Evolutionary conservation across 1,139 yeast species (phyloP).

Genomic region (Geotrichum aggregatum): DNA sequence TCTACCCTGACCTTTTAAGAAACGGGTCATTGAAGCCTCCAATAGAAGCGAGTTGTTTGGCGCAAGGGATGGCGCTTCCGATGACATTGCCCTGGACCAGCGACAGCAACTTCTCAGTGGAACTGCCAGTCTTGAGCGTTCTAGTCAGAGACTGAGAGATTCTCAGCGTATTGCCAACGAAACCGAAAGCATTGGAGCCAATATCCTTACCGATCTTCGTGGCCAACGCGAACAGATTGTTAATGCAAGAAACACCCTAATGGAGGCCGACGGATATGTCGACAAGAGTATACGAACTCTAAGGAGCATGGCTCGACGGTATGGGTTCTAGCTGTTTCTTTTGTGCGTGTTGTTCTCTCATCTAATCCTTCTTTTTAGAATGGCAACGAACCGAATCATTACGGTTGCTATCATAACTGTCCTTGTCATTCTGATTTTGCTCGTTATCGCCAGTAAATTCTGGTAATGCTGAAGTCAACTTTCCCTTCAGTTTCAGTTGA

Average conservation of each 20-base stretch:
- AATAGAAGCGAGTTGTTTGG: slow-evolving; percentile 70
- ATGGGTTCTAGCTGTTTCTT: slow-evolving; percentile 13
- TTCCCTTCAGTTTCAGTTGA: too few species aligned
- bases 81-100: slow-evolving; percentile 58
- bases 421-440: slow-evolving; percentile 70
- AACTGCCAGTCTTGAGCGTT: slow-evolving; percentile 75
- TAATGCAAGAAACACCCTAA: slow-evolving; percentile 76
- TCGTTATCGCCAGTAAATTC: slow-evolving; percentile 85
- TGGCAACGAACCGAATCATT: slow-evolving; percentile 91
- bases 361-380: slow-evolving; percentile 40
- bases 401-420: slow-evolving; percentile 95
- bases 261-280: slow-evolving; percentile 89
- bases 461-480: slow-evolving; percentile 48
- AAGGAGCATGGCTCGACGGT: slow-evolving; percentile 77
- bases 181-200: slow-evolving; percentile 88
- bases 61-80: slow-evolving; percentile 41
- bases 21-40: slow-evolving; percentile 45
- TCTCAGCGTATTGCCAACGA: slow-evolving; percentile 89
- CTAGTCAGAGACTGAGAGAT: slow-evolving; percentile 78
- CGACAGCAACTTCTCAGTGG: slow-evolving; percentile 76
- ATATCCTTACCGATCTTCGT: slow-evolving; percentile 80
- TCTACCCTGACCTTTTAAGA: slow-evolving; percentile 50
- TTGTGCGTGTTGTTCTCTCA: too few species aligned
- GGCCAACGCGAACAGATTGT: slow-evolving; percentile 90
- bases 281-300: slow-evolving; percentile 85